A percentile compares a stretch with the other conserved stretches of the same genome.
Evolutionary conservation across 768 basidiomycete species (phyloP).

Genomic region (Trametes coccinea): DNA sequence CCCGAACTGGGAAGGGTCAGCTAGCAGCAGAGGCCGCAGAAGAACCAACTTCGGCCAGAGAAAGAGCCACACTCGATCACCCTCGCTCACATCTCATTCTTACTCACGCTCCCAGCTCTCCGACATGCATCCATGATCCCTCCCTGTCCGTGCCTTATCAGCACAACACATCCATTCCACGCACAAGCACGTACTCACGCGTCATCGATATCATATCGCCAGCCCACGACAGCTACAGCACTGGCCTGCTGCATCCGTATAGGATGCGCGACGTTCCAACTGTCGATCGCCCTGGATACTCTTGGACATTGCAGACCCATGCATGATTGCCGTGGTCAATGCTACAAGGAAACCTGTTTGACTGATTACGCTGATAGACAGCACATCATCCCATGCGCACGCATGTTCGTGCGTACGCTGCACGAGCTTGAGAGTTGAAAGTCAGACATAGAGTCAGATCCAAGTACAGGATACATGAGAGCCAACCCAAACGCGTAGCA

Average conservation of each 20-base stretch:
- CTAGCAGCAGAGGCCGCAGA: background rate
- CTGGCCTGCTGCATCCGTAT: background rate
- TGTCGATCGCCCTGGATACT: constrained; percentile 16
- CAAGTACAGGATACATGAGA: background rate
- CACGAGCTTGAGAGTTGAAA: constrained; percentile 16
- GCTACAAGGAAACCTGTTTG: background rate
- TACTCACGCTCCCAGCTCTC: background rate
- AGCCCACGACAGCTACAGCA: background rate
- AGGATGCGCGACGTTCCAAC: constrained; percentile 1
- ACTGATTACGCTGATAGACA: background rate
- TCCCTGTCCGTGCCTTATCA: constrained; percentile 10
- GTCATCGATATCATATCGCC: background rate
- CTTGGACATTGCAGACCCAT: background rate
- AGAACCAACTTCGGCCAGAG: constrained; percentile 8
- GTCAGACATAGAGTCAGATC: constrained; percentile 18
- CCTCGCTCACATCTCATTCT: constrained; percentile 1
- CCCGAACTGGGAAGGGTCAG: constrained; percentile 11
- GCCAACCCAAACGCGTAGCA: constrained; percentile 2
- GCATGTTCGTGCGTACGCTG: constrained; percentile 3
- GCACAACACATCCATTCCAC: background rate
- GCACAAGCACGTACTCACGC: constrained; percentile 3
- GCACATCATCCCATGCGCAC: background rate
- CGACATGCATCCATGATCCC: background rate
- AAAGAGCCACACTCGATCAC: constrained; percentile 21
- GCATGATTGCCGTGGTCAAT: constrained; percentile 10